Evolutionary conservation across 441 rosid genomes (phyloP), one percentile per base, ranked within the genome.

Genomic region (Euphorbia corollata): DNA sequence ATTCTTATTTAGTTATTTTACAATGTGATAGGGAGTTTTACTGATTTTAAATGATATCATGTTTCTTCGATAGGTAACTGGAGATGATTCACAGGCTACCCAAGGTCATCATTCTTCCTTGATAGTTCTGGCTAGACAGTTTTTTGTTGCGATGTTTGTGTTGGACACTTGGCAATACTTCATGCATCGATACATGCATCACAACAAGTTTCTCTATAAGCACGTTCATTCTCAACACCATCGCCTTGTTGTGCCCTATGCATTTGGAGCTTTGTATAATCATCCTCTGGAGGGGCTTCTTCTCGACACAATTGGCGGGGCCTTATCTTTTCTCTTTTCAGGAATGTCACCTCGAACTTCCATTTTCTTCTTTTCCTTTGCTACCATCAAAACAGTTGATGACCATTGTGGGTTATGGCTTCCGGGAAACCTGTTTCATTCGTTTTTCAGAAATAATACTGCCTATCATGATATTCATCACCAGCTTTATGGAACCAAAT

Each of bases 401-500:
- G 97, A 90, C 74, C 98, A 90, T 75, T 90, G 98, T 10, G 97
- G 98, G 48, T 59, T 93, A 20, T 83, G 96, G 91, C 90, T 91
- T 70, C 99, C 97, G 20, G 97, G 99, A 71, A 93, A 93, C 68
- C 89, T 83, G 19, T 93, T 93, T 80, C 98, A 93, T 59, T 41
- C 83, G 58, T 82, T 93, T 79, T 93, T 93, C 55, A 84, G 74
- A 74, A 93, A 93, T 82, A 93, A 93, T 60, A 80, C 97, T 30
- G 98, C 98, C 12, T 93, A 90, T 67, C 98, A 90, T 61, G 98
- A 93, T 70, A 78, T 93, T 67, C 98, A 93, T 72, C 98, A 93
- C 71, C 98, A 93, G 71, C 92, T 93, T 15, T 86, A 86, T 6
- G 99, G 99, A 6, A 89, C 57, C 74, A 93, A 90, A 79, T 86